Percentiles rank a stretch among this genome's conserved stretches.
phyloP scores from a whole-genome alignment of 805 yeast genomes.

The Suhomyces faveliae region DNA sequence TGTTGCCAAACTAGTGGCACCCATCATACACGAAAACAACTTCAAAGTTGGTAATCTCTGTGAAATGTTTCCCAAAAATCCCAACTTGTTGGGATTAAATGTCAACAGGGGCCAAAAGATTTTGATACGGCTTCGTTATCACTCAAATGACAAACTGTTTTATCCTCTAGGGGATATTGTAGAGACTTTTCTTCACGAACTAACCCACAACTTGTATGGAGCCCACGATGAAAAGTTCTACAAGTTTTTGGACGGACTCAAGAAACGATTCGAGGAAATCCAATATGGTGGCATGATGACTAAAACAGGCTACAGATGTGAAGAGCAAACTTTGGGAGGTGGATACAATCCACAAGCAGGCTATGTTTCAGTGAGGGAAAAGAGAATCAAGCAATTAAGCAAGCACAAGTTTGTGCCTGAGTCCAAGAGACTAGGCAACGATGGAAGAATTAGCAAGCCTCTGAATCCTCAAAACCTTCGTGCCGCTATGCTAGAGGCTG shows the following conservation, averaged over 20 bases:
- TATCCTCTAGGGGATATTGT: conserved; percentile 62
- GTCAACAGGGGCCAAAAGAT: conserved; percentile 76
- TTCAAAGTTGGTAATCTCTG: conserved; percentile 66
- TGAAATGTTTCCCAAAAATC: conserved; percentile 78
- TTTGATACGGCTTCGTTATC: conserved; percentile 64
- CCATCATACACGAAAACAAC: conserved; percentile 67
- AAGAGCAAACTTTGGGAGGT: conserved; percentile 46
- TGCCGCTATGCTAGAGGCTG: conserved; percentile 55
- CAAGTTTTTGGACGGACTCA: conserved; percentile 58
- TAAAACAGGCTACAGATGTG: conserved; percentile 50
- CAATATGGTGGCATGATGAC: conserved; percentile 42
- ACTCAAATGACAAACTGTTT: conserved; percentile 52
- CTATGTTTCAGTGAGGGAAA: conserved; percentile 25
- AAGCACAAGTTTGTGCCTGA: conserved; percentile 43
- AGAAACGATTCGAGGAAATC: conserved; percentile 46
- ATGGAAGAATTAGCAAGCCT: conserved; percentile 4
- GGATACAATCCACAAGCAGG: conserved; percentile 17
- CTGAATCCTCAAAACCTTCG: conserved; percentile 27
- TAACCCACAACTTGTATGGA: conserved; percentile 76
- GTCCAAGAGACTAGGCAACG: conserved; percentile 28
- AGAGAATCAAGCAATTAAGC: conserved; percentile 41
- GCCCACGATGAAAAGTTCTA: conserved; percentile 79
- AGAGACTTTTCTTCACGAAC: conserved; percentile 86
- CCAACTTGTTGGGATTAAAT: conserved; percentile 71
- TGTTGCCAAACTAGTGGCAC: conserved; percentile 69